Evolutionary conservation across 2,329 filamentous ascomycete species (phyloP).

Genomic region (Elsinoe ampelina): DNA sequence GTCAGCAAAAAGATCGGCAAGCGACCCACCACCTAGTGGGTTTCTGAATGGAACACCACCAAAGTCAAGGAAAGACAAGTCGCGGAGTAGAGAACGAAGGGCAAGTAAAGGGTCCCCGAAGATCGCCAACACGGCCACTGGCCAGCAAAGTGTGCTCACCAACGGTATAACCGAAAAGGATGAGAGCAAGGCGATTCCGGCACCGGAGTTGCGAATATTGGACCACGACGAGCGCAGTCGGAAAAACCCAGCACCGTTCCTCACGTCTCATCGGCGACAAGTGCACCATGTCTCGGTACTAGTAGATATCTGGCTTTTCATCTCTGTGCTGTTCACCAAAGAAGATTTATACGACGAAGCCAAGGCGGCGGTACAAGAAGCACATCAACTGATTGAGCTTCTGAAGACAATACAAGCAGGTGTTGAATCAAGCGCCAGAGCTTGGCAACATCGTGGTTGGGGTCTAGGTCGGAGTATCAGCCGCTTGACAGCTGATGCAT

Average conservation of each 20-base stretch:
- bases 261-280: slow-evolving; percentile 34
- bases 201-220: background rate
- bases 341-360: slow-evolving; percentile 73
- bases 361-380: slow-evolving; percentile 70
- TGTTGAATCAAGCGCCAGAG: slow-evolving; percentile 53
- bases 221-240: background rate
- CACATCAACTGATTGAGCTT: slow-evolving; percentile 60
- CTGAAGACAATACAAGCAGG: slow-evolving; percentile 56
- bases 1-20: background rate
- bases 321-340: slow-evolving; percentile 77
- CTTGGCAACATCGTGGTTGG: slow-evolving; percentile 61
- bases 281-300: slow-evolving; percentile 51
- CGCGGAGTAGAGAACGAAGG: background rate
- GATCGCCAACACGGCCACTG: background rate
- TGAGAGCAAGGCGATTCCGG: background rate
- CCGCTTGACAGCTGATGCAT: slow-evolving; percentile 75
- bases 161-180: slow-evolving; percentile 1
- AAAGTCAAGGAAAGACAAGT: background rate
- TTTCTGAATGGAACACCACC: background rate
- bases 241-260: background rate
- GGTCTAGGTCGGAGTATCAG: slow-evolving; percentile 72
- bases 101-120: background rate
- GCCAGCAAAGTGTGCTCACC: background rate
- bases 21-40: slow-evolving; percentile 1
- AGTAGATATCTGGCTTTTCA: slow-evolving; percentile 79